Percentiles rank a stretch among this genome's conserved stretches.
Conservation (phyloP, 345 rosid species). For the Rhodomyrtus tomentosa region DNA sequence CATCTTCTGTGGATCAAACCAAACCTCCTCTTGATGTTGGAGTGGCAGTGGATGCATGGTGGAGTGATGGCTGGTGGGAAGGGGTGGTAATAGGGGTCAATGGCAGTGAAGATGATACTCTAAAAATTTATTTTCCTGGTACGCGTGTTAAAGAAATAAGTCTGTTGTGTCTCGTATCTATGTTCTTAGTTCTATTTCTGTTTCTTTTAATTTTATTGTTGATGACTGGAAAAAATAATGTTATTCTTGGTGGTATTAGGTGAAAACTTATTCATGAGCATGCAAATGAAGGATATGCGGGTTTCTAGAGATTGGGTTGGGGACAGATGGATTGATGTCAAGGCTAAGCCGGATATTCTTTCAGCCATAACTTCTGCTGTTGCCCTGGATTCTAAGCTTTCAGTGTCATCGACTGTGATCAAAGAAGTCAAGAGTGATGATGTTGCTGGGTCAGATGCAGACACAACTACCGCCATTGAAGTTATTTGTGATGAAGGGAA, state of each 20-base stretch:
- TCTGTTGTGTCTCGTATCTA: neutral
- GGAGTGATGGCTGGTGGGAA: slow-evolving; percentile 99
- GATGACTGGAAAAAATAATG: neutral
- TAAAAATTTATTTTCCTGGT: slow-evolving; percentile 77
- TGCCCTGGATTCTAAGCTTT: slow-evolving; percentile 33
- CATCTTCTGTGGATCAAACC: slow-evolving; percentile 24
- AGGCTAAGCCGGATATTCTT: slow-evolving; percentile 47
- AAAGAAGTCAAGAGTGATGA: slow-evolving; percentile 26
- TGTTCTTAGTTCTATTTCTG: neutral
- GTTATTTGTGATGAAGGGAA: slow-evolving; percentile 25
- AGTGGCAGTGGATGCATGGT: slow-evolving; percentile 90
- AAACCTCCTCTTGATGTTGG: slow-evolving; percentile 34
- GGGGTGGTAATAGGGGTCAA: slow-evolving; percentile 52
- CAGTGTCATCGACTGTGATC: slow-evolving; percentile 25
- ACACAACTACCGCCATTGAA: slow-evolving; percentile 10
- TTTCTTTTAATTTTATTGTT: neutral
- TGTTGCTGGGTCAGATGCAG: neutral
- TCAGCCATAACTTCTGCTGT: slow-evolving; percentile 29
- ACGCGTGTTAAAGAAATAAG: slow-evolving; percentile 5
- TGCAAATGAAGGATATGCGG: slow-evolving; percentile 48
- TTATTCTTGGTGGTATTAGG: slow-evolving; percentile 25
- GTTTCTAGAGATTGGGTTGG: slow-evolving; percentile 79
- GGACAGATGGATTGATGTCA: slow-evolving; percentile 61
- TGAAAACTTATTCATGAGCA: slow-evolving; percentile 47
- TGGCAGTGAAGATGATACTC: slow-evolving; percentile 20